Conservation (phyloP, 768 basidiomycete species). For the Naganishia vaughanmartiniae region DNA sequence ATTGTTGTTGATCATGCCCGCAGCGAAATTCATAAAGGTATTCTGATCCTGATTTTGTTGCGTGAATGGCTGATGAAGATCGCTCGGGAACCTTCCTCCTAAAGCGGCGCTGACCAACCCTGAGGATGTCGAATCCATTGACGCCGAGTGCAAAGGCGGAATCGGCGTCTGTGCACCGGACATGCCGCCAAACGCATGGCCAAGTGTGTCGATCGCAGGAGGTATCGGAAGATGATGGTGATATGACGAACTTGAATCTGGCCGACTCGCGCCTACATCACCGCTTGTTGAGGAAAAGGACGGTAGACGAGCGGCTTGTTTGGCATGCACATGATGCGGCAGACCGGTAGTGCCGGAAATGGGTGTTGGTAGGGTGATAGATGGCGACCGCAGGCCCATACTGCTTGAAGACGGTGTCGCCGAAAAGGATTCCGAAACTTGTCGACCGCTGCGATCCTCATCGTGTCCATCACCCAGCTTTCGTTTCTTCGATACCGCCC, state of each 20-base stretch:
- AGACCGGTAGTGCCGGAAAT: not conserved
- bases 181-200: not conserved
- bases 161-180: conserved; percentile 8
- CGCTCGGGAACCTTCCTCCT: conserved; percentile 8
- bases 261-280: not conserved
- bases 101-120: conserved; percentile 13
- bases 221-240: not conserved
- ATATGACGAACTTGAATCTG: not conserved
- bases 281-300: conserved; percentile 5
- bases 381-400: conserved; percentile 13
- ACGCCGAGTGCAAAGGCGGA: conserved; percentile 1
- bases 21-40: conserved; percentile 9
- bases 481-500: conserved; percentile 3
- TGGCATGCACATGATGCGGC: not conserved
- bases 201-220: not conserved
- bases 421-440: conserved; percentile 14
- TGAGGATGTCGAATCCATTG: not conserved
- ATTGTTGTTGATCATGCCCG: conserved; percentile 1
- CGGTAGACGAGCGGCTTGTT: not conserved
- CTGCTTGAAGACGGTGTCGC: conserved; percentile 22
- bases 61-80: conserved; percentile 11
- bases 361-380: conserved; percentile 1
- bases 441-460: conserved; percentile 12
- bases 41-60: conserved; percentile 10
- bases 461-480: conserved; percentile 8